Evolutionary conservation across 495 filamentous ascomycete species (phyloP).

Genomic region (Venustampulla echinocandica): DNA sequence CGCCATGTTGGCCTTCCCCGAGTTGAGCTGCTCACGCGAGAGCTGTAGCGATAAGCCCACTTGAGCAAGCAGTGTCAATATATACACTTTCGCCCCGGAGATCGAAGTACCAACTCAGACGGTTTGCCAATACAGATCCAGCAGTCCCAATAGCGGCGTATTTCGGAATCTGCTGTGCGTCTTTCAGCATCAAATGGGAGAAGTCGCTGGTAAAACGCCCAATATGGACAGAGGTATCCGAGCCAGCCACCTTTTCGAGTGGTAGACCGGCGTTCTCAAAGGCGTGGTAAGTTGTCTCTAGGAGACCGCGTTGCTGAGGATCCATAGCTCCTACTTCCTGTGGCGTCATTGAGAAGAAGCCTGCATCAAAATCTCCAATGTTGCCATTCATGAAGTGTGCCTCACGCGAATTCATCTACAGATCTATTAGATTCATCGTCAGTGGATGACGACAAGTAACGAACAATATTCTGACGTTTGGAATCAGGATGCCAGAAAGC

Average conservation of each 20-base stretch:
- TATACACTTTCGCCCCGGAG: conserved; percentile 31
- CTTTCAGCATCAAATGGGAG: conserved; percentile 23
- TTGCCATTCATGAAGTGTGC: conserved; percentile 43
- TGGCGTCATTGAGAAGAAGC: conserved; percentile 48
- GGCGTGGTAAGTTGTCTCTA: conserved; percentile 44
- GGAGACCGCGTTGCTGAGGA: conserved; percentile 42
- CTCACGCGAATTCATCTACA: conserved; percentile 12
- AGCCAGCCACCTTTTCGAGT: not conserved
- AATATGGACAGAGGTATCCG: conserved; percentile 22
- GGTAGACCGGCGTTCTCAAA: conserved; percentile 4
- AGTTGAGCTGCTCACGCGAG: conserved; percentile 71
- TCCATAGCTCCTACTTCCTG: conserved; percentile 50
- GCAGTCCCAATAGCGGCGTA: conserved; percentile 30
- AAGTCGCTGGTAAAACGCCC: conserved; percentile 30
- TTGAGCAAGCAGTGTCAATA: conserved; percentile 84
- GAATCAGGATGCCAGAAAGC: conserved; percentile 40
- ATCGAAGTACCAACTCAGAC: conserved; percentile 50
- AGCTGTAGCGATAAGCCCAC: conserved; percentile 57
- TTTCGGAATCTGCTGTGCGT: conserved; percentile 26
- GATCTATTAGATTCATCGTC: conserved; percentile 18
- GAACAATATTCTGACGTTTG: too few relatives aligned
- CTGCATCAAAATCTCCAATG: conserved; percentile 36
- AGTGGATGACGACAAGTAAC: too few relatives aligned
- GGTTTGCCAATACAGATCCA: conserved; percentile 48
- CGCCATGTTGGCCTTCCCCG: conserved; percentile 33